These are phyloP conservation scores for Talaromyces sp. DNA, from an alignment of 2,329 filamentous ascomycete genomes.

Conservation along the genomic window DNA sequence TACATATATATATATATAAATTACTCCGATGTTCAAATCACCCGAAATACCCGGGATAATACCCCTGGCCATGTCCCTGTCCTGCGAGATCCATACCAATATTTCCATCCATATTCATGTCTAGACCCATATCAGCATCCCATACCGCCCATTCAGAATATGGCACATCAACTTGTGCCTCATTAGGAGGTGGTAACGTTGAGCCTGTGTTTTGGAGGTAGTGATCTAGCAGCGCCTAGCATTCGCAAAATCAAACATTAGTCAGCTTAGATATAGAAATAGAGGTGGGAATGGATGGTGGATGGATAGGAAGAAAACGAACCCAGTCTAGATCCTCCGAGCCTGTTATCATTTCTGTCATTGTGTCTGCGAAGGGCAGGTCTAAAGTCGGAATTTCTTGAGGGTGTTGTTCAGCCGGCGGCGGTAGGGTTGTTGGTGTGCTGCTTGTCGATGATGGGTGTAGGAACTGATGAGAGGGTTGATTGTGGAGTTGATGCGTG, in stretches of 20 bases:
- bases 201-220: constrained; percentile 12
- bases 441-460: no score
- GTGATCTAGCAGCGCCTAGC: constrained; percentile 11
- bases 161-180: background rate
- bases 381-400: background rate
- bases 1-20: no score
- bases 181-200: background rate
- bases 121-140: background rate
- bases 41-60: background rate
- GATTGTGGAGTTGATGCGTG: background rate
- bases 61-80: background rate
- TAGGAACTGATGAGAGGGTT: no score
- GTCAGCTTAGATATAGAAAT: background rate
- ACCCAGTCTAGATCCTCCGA: constrained; percentile 23
- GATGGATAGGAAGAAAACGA: background rate
- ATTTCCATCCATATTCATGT: background rate
- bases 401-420: no score
- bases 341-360: constrained; percentile 24
- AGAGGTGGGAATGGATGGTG: no score
- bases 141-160: background rate
- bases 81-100: background rate
- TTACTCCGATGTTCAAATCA: background rate
- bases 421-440: background rate
- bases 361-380: constrained; percentile 19
- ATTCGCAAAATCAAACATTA: background rate